Evolutionary conservation across 2,329 filamentous ascomycete species (phyloP), one percentile per base, ranked within the genome.

Genomic region (Ceratocystis variospora): DNA sequence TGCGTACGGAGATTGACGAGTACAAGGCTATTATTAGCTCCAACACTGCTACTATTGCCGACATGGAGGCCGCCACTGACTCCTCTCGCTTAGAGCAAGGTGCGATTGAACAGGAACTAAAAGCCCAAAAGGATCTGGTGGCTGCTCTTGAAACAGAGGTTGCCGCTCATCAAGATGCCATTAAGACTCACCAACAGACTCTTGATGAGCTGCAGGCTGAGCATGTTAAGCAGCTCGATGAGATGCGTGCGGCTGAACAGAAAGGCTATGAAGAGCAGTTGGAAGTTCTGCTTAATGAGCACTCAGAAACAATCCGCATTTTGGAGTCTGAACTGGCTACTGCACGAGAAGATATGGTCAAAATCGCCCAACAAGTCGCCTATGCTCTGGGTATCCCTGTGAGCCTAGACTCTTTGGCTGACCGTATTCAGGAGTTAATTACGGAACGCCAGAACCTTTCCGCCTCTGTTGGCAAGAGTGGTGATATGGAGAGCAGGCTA

Each of bases 1-100:
- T 96, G 53, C 87, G 88, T 69, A 80, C 77, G 68, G 87, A 96
- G 73, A 87, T 96, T 64, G 85, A 92, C 63, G 86, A 90, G 72
- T 91, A 96, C 76, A 92, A 89, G 76, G 77, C 81, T 2, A 83
- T 88, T 46, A 87, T 95, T 71, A 81, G 82, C 69, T 81, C 79
- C 70, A 89, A 92, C 71, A 79, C 85, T 12, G 73, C 81, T 48
- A 89, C 86, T 71, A 85, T 96, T 37, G 80, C 85, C 2, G 83
- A 88, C 70, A 80, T 96, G 15, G 90, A 96, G 74, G 77, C 86
- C 69, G 83, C 87, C 3, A 87, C 95, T 72, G 75, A 81, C 41
- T 80, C 81, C 31, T 83, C 88, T 63, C 83, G 85, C 71, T 61
- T 31, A 45, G 50, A 41, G 22, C 44, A 64, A 37, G 19, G 37